A percentile compares a stretch with the other conserved stretches of the same genome.
phyloP scores from a whole-genome alignment of 129 eudicot species.

The Logfia minima region DNA sequence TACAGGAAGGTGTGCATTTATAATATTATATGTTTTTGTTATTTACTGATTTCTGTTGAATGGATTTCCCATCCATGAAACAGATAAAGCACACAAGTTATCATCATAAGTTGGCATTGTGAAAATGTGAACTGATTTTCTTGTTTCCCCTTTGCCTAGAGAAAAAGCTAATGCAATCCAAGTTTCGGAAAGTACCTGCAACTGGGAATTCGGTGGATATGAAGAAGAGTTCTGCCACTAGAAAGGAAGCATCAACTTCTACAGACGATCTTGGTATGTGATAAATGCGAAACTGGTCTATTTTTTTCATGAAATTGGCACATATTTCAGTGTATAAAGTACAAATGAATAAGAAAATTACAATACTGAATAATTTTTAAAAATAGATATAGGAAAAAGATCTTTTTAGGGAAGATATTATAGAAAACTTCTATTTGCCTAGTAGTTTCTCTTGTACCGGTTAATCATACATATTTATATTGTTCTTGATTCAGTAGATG shows the following conservation, averaged over 20 bases:
- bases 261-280: constrained; percentile 82
- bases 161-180: constrained; percentile 79
- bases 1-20: constrained; percentile 74
- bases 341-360: neutral
- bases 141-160: constrained; percentile 40
- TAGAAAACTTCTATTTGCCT: neutral
- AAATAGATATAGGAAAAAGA: neutral
- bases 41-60: neutral
- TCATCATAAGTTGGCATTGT: constrained; percentile 5
- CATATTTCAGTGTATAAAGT: neutral
- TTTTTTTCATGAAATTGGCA: neutral
- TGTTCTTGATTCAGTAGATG: constrained; percentile 26
- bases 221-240: constrained; percentile 45
- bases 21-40: constrained; percentile 12
- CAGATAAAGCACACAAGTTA: constrained; percentile 8
- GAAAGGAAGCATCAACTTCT: constrained; percentile 80
- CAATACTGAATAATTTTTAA: neutral
- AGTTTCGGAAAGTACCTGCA: constrained; percentile 73
- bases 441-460: neutral
- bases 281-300: neutral
- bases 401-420: neutral
- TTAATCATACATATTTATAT: neutral
- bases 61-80: neutral
- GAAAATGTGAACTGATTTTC: constrained; percentile 1
- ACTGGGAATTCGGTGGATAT: constrained; percentile 45